A percentile compares a stretch with the other conserved stretches of the same genome.
These are phyloP conservation scores for Penicillium sp. DNA, from an alignment of 2,329 filamentous ascomycete species.

Conservation along the genomic window DNA sequence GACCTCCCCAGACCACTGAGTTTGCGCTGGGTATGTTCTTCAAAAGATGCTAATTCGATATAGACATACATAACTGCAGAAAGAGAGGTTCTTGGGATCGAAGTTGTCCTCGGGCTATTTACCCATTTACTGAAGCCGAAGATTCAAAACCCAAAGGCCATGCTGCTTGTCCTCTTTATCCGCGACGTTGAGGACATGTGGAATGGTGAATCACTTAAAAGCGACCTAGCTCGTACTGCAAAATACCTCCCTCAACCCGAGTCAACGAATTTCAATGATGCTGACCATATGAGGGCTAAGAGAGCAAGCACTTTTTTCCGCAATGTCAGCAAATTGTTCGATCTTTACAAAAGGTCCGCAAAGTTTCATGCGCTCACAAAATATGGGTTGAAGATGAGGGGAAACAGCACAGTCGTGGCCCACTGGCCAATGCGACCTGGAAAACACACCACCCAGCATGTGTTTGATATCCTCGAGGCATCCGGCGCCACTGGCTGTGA, in stretches of 20 bases:
- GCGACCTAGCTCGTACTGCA: neutral
- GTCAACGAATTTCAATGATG: neutral
- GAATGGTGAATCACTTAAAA: neutral
- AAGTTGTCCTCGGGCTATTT: neutral
- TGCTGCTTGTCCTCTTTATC: neutral
- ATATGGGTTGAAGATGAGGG: neutral
- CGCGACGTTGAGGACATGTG: neutral
- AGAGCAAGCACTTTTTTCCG: neutral
- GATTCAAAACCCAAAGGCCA: neutral
- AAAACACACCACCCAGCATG: neutral
- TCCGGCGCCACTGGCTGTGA: neutral
- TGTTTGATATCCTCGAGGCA: neutral
- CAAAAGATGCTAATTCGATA: neutral
- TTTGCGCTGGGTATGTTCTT: neutral
- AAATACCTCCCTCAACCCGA: neutral
- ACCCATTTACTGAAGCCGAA: neutral
- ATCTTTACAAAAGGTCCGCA: neutral
- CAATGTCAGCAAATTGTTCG: neutral
- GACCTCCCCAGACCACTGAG: too few relatives aligned
- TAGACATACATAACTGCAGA: neutral
- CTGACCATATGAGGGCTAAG: neutral
- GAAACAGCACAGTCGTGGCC: neutral
- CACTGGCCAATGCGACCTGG: neutral
- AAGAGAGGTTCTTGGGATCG: neutral
- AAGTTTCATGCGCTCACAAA: neutral